Percentiles rank a stretch among this genome's conserved stretches.
phyloP scores from a whole-genome alignment of 169 alveolate genomes.

The Plasmodium inui region DNA sequence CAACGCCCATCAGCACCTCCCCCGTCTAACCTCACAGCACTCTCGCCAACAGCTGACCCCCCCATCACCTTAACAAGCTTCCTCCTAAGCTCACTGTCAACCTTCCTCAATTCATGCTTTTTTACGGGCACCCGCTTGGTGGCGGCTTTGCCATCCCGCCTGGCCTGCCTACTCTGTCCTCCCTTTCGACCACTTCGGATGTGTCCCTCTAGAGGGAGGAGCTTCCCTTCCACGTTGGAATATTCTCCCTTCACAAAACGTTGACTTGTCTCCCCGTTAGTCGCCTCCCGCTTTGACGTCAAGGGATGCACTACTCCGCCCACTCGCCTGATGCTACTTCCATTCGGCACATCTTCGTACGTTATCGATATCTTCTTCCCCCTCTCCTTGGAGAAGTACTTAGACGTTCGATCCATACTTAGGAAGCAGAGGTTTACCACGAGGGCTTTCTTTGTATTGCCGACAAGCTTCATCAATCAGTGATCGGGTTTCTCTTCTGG shows the following conservation, averaged over 20 bases:
- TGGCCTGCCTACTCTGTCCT: neutral
- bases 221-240: neutral
- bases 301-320: neutral
- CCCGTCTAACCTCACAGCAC: neutral
- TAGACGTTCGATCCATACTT: constrained; percentile 41
- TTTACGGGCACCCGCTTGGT: neutral
- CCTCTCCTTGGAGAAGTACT: constrained; percentile 17
- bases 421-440: constrained; percentile 28
- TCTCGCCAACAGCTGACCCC: neutral
- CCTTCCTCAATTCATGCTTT: neutral
- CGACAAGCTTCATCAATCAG: constrained; percentile 24
- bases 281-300: neutral
- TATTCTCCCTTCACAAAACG: neutral
- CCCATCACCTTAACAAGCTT: neutral
- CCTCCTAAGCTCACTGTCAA: neutral
- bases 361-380: constrained; percentile 26
- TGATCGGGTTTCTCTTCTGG: neutral
- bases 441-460: constrained; percentile 3
- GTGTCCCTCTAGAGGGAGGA: neutral
- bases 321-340: neutral
- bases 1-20: neutral
- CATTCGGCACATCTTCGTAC: constrained; percentile 15
- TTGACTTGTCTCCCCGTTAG: neutral
- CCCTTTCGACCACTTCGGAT: neutral
- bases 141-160: neutral